Conservation (phyloP, 495 filamentous ascomycete genomes). For the Oleoguttula mirabilis region DNA sequence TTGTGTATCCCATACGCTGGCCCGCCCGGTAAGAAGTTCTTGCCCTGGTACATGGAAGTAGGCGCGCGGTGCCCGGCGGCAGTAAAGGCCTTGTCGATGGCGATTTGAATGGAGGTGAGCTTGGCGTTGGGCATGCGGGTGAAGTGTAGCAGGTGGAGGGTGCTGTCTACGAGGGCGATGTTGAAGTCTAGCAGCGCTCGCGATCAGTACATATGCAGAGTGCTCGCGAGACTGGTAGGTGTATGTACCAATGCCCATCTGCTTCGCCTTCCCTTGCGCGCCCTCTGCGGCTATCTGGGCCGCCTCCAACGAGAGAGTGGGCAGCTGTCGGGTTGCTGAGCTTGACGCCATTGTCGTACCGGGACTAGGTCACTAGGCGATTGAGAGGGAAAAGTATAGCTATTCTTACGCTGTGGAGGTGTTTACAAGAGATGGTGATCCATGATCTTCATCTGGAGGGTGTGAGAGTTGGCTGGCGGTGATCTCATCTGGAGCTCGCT, state of each 20-base stretch:
- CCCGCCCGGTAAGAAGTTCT: slow-evolving; percentile 29
- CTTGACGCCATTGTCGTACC: slow-evolving; percentile 21
- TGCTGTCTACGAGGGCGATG: slow-evolving; percentile 30
- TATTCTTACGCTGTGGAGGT: too few species aligned
- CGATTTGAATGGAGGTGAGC: slow-evolving; percentile 30
- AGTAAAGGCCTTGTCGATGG: slow-evolving; percentile 34
- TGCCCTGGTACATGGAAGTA: slow-evolving; percentile 26
- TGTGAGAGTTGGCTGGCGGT: too few species aligned
- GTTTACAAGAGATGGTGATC: too few species aligned
- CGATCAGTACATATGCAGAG: too few species aligned
- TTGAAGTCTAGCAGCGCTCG: slow-evolving; percentile 28
- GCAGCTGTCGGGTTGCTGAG: slow-evolving; percentile 13
- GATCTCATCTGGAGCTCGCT: too few species aligned
- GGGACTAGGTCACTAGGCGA: too few species aligned
- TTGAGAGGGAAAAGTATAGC: too few species aligned
- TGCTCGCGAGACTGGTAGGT: too few species aligned
- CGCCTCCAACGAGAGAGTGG: slow-evolving; percentile 27
- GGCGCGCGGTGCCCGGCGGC: slow-evolving; percentile 31
- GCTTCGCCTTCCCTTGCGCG: slow-evolving; percentile 23
- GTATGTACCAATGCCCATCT: slow-evolving; percentile 26
- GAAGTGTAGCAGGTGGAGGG: slow-evolving; percentile 29
- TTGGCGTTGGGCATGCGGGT: slow-evolving; percentile 32
- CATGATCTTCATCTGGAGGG: too few species aligned
- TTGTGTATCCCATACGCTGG: slow-evolving; percentile 30
- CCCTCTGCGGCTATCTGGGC: slow-evolving; percentile 26